Evolutionary conservation across 306 rosid genomes (phyloP), one percentile per base, ranked within the genome.

Genomic region (Leucaena leucocephala): DNA sequence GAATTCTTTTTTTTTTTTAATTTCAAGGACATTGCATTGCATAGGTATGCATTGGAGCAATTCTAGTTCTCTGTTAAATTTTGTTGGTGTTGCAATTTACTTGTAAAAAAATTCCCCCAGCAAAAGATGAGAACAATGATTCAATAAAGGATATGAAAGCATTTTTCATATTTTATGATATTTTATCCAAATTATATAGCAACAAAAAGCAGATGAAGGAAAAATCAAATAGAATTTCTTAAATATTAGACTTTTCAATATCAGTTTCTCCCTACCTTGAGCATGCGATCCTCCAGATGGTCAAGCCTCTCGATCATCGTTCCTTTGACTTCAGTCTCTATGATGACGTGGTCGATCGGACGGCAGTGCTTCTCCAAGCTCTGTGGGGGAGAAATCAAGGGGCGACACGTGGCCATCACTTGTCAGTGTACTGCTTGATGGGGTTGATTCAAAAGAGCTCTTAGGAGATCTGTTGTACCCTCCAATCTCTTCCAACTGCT

Each of bases 281-380:
- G 85, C 78, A 92, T 77, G 1, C 97, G 87, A 34, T 88, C 93
- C 86, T 95, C 98, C 3, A 90, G 79, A 1, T 67, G 90, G 6
- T 83, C 85, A 34, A 95, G 91, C 82, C 98, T 86, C 73, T 92
- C 91, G 0, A 95, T 81, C 17, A 95, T 75, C 0, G 91, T 87
- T 59, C 98, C 98, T 84, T 92, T 92, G 42, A 78, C 82, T 73
- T 87, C 89, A 0, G 88, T 83, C 83, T 89, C 93, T 86, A 83
- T 79, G 52, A 91, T 78, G 43, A 90, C 97, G 27, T 68, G 79
- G 74, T 83, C 73, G 0, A 95, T 88, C 74, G 98, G 98, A 87
- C 97, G 96, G 90, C 98, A 87, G 72, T 86, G 94, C 91, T 87
- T 95, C 92, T 90, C 93, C 36, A 95, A 73, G 83, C 96, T 88